A percentile compares a stretch with the other conserved stretches of the same genome.
Conservation (phyloP, 148 eudicot genomes). For the Amaranthus cruentus region DNA sequence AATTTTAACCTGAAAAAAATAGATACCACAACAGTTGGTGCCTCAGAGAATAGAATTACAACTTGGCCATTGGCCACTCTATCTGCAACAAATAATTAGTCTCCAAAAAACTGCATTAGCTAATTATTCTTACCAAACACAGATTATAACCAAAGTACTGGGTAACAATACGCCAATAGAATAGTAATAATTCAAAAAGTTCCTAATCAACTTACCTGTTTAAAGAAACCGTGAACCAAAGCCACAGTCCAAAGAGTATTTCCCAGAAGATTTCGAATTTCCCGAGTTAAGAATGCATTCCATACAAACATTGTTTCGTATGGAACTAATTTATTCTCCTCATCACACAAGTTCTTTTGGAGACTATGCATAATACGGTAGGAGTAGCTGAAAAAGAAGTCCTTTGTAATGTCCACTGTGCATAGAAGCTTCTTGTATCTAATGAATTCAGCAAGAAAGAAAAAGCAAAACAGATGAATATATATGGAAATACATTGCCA, state of each 20-base stretch:
- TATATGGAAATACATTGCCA: slow-evolving; percentile 11
- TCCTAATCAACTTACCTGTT: slow-evolving; percentile 52
- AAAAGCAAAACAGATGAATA: slow-evolving; percentile 39
- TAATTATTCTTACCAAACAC: too few species aligned
- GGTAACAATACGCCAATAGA: neutral
- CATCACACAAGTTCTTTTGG: slow-evolving; percentile 66
- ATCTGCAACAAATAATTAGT: too few species aligned
- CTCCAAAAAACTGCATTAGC: too few species aligned
- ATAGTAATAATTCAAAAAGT: neutral
- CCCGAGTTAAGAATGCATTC: slow-evolving; percentile 84
- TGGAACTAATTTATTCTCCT: slow-evolving; percentile 46
- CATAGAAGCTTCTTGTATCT: slow-evolving; percentile 97
- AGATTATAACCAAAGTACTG: neutral
- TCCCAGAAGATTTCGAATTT: slow-evolving; percentile 60
- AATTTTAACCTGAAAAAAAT: slow-evolving; percentile 49
- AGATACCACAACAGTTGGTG: too few species aligned
- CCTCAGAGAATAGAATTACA: too few species aligned
- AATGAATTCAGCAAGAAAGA: slow-evolving; percentile 44
- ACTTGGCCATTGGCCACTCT: too few species aligned
- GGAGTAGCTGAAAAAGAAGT: slow-evolving; percentile 97
- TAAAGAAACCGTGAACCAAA: slow-evolving; percentile 82
- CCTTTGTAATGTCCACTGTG: slow-evolving; percentile 94
- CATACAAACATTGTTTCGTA: slow-evolving; percentile 95
- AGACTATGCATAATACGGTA: slow-evolving; percentile 90
- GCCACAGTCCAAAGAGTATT: slow-evolving; percentile 90